These are phyloP conservation scores for Irpex sp. DNA, from an alignment of 1,284 basidiomycete species.

Conservation along the genomic window DNA sequence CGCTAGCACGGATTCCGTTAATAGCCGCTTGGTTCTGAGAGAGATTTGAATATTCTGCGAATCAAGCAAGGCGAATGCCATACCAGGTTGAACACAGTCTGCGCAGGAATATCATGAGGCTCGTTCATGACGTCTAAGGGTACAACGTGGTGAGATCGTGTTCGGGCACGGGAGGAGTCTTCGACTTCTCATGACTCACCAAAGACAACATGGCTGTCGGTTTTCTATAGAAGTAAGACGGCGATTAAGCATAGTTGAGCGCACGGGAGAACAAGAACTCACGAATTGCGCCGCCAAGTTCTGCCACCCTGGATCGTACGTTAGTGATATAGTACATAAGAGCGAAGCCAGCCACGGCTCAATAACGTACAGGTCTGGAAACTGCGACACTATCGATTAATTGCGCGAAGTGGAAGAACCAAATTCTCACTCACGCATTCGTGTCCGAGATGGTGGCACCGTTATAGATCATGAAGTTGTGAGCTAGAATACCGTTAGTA, in stretches of 20 bases:
- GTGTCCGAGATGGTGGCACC: slow-evolving; percentile 45
- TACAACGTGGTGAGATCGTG: slow-evolving; percentile 3
- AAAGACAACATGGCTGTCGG: slow-evolving; percentile 52
- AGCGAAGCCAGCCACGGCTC: background rate
- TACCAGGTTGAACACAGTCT: slow-evolving; percentile 43
- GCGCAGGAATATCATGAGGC: slow-evolving; percentile 50
- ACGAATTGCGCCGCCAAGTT: slow-evolving; percentile 53
- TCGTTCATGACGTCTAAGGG: slow-evolving; percentile 52
- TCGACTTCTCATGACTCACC: slow-evolving; percentile 20
- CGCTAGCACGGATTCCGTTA: slow-evolving; percentile 56
- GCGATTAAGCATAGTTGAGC: background rate
- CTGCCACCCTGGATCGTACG: slow-evolving; percentile 42
- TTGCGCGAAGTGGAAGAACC: background rate
- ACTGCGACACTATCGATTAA: slow-evolving; percentile 29
- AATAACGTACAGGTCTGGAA: slow-evolving; percentile 47
- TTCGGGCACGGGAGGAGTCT: background rate
- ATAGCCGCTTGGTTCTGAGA: slow-evolving; percentile 57
- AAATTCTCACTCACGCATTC: slow-evolving; percentile 34
- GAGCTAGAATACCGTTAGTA: slow-evolving; percentile 31
- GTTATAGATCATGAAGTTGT: slow-evolving; percentile 62
- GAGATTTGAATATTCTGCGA: slow-evolving; percentile 2
- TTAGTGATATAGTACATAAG: slow-evolving; percentile 2
- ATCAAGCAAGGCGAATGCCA: slow-evolving; percentile 13
- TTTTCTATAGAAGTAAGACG: slow-evolving; percentile 32
- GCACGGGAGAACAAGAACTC: slow-evolving; percentile 18